phyloP scores from a whole-genome alignment of 306 rosid species.

The Boehmeria nivea region DNA sequence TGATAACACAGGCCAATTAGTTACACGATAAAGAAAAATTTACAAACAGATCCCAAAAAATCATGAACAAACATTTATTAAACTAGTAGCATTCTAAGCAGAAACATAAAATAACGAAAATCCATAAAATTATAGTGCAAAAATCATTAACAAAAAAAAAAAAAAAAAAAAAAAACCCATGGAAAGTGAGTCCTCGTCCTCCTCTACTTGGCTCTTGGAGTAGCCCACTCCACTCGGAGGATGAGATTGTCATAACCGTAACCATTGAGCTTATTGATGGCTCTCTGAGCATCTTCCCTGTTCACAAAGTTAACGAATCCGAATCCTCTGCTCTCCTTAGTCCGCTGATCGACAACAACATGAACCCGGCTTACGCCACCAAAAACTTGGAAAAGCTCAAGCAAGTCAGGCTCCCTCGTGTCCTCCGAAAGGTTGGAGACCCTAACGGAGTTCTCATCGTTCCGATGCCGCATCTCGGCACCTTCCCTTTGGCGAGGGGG shows the following conservation, averaged over 20 bases:
- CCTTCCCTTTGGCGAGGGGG: constrained; percentile 53
- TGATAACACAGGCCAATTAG: no score
- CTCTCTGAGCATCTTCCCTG: constrained; percentile 91
- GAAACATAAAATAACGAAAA: background rate
- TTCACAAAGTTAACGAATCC: constrained; percentile 92
- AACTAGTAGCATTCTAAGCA: background rate
- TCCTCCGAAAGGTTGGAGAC: constrained; percentile 96
- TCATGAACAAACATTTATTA: background rate
- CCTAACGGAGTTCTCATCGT: constrained; percentile 91
- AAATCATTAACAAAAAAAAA: constrained; percentile 6
- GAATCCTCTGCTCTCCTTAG: constrained; percentile 82
- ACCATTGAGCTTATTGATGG: constrained; percentile 87
- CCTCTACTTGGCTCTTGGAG: constrained; percentile 50
- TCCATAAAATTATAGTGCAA: constrained; percentile 10
- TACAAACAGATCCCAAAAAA: no score
- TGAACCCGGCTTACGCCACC: constrained; percentile 87
- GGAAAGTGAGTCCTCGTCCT: no score
- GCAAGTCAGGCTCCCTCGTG: constrained; percentile 89
- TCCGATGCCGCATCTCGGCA: constrained; percentile 83
- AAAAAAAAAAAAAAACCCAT: no score
- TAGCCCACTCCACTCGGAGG: constrained; percentile 69
- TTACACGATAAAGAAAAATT: no score
- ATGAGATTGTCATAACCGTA: constrained; percentile 83
- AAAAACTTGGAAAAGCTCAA: constrained; percentile 85
- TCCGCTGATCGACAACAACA: constrained; percentile 85